Percentiles rank a stretch among this genome's conserved stretches.
Conservation (phyloP, 2,329 filamentous ascomycete genomes). For the Macrophomina tecta region DNA sequence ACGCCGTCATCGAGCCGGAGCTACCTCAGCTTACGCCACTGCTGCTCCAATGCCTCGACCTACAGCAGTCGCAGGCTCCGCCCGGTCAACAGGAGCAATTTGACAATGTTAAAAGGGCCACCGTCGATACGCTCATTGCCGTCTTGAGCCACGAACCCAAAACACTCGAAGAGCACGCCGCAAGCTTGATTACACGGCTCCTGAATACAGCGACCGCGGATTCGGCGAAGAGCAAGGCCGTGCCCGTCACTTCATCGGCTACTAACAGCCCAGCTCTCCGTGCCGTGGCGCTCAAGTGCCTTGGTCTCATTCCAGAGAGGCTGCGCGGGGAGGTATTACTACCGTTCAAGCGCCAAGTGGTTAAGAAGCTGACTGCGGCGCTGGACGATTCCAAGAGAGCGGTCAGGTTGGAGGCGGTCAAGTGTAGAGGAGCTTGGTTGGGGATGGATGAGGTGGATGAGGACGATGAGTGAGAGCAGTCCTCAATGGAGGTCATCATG, state of each 20-base stretch:
- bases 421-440: constrained; percentile 66
- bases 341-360: constrained; percentile 62
- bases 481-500: background rate
- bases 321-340: constrained; percentile 60
- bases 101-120: constrained; percentile 63
- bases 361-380: constrained; percentile 59
- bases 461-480: constrained; percentile 42
- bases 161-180: constrained; percentile 60
- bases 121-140: constrained; percentile 63
- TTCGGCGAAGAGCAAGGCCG: constrained; percentile 28
- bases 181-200: constrained; percentile 63
- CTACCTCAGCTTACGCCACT: constrained; percentile 64
- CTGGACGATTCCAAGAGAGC: constrained; percentile 68
- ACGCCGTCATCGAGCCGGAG: constrained; percentile 65
- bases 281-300: constrained; percentile 54
- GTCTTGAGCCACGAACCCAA: constrained; percentile 64
- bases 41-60: constrained; percentile 68
- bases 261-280: constrained; percentile 51
- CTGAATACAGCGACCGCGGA: constrained; percentile 53
- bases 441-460: constrained; percentile 65
- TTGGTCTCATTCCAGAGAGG: constrained; percentile 55
- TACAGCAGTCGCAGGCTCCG: constrained; percentile 41
- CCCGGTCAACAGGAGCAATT: constrained; percentile 35
- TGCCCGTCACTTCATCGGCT: constrained; percentile 8
- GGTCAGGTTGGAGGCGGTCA: constrained; percentile 67